Base-by-base conservation (phyloP, 2,329 filamentous ascomycete species). In the Fonsecaea pedrosoi region DNA sequence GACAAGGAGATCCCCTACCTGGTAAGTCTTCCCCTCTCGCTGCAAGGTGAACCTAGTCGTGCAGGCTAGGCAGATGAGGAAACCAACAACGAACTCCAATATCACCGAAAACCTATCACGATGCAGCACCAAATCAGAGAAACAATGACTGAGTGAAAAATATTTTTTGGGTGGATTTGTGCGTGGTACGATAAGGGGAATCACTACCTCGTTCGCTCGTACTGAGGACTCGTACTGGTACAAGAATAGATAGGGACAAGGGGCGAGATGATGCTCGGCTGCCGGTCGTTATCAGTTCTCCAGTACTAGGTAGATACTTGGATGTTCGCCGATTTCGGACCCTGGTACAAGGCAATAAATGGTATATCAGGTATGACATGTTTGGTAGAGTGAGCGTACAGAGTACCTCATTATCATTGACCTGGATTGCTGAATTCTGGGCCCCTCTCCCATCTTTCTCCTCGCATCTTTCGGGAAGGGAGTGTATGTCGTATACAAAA, bases 261-360 rank as follows among this genome's bases (percentile, higher is more conserved):
- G 45, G 45, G 9, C 25, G 25, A n/a, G n/a, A 10, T 13, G 18
- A 50, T 50, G 45, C 45, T 21, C 18, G 45, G 25, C 25, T 25
- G 25, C 25, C 18, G 12, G 18, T 15, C 42, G 42, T 50, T 50
- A 50, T 50, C 45, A 50, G 45, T 25, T 25, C 25, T 25, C 25
- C 25, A 2, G 25, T 2, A 25, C 45, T 15, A 42, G 12, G 13
- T 18, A 25, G 12, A 25, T 18, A 25, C 18, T 50, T 12, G 18
- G 4, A 25, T 25, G 12, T 25, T 50, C 45, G 45, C 45, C 45
- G 45, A 50, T 50, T 50, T 50, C 45, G 45, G 45, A 50, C 45
- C 45, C 21, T 4, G 4, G 45, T 18, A 50, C 9, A n/a, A 4
- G 15, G 4, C 25, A 25, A 25, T 25, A 2, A 25, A 25, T 3